Evolutionary conservation across 2,329 filamentous ascomycete species (phyloP), one percentile per base, ranked within the genome.

Genomic region (Juglanconis sp.): DNA sequence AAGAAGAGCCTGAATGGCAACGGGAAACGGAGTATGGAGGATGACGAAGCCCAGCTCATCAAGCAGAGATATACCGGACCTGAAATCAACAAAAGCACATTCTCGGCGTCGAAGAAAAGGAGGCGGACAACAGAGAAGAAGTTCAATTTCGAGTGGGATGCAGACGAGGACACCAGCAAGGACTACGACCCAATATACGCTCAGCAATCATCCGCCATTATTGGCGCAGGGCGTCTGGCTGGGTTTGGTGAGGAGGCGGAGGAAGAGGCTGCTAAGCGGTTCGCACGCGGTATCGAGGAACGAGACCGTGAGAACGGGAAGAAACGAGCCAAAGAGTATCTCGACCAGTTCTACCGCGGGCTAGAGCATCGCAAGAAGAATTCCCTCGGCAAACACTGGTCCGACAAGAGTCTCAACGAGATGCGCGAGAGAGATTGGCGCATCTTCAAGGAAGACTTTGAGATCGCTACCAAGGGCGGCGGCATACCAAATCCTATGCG

Each of bases 401-500:
- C 90, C 58, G 91, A 97, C 72, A 99, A 99, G 85, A 84, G 83
- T 64, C 79, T 98, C 64, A 87, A 90, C 13, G 91, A 96, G 69
- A 99, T 99, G 95, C 90, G 92, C 64, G 93, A 98, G 76, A 84
- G 95, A 72, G 95, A 99, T 75, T 99, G 95, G 95, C 91, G 95
- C 71, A 98, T 99, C 68, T 97, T 99, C 86, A 99, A 98, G 77
- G 95, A 98, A 74, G 93, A 99, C 75, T 98, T 96, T 78, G 96
- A 95, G 68, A 99, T 99, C 72, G 83, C 89, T 46, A 97, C 92
- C 8, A 98, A 96, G 74, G 95, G 95, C 60, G 94, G 94, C 48
- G 83, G 84, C 32, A 92, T 98, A 59, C 95, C 95, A 1, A 94
- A 98, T 69, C 95, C 95, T 0, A 98, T 99, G 93, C 92, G 95